These are phyloP conservation scores for Chaetoscypha palmicola DNA, from an alignment of 2,329 filamentous ascomycete genomes.

Conservation along the genomic window DNA sequence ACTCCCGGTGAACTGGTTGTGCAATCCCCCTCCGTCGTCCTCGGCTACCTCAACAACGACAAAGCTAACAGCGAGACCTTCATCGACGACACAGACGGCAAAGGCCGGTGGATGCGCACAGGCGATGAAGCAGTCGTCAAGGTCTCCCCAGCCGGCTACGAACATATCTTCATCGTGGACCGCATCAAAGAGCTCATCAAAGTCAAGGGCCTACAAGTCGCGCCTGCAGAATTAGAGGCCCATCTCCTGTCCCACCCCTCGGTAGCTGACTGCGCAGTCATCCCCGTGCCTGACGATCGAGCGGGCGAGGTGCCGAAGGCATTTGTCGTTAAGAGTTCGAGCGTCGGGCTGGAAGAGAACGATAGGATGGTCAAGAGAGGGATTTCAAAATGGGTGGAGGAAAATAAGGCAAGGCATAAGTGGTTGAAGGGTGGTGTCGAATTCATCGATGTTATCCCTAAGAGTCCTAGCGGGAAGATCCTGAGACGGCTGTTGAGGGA, in stretches of 20 bases:
- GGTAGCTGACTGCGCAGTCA: slow-evolving; percentile 74
- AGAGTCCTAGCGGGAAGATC: slow-evolving; percentile 70
- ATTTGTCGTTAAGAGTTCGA: slow-evolving; percentile 7
- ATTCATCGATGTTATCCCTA: slow-evolving; percentile 62
- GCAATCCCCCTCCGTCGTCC: slow-evolving; percentile 65
- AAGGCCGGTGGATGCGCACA: slow-evolving; percentile 69
- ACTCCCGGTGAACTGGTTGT: slow-evolving; percentile 75
- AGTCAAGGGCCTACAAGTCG: slow-evolving; percentile 77
- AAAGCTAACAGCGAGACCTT: slow-evolving; percentile 79
- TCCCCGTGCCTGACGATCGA: slow-evolving; percentile 57
- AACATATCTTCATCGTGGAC: slow-evolving; percentile 82
- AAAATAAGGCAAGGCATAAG: slow-evolving; percentile 63
- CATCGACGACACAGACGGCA: slow-evolving; percentile 52
- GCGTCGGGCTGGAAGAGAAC: slow-evolving; percentile 45
- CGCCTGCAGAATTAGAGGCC: slow-evolving; percentile 75
- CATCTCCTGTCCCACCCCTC: slow-evolving; percentile 67
- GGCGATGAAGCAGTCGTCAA: slow-evolving; percentile 60
- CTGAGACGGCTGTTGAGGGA: slow-evolving; percentile 63
- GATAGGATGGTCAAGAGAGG: slow-evolving; percentile 42
- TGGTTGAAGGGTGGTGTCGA: slow-evolving; percentile 57
- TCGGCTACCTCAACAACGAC: slow-evolving; percentile 84
- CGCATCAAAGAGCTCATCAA: slow-evolving; percentile 75
- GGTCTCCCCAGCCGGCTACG: slow-evolving; percentile 46
- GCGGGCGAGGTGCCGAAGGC: slow-evolving; percentile 45
- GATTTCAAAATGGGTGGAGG: slow-evolving; percentile 53